A percentile compares a stretch with the other conserved stretches of the same genome.
These are phyloP conservation scores for Luffa acutangula DNA, from an alignment of 306 rosid species.

Conservation along the genomic window DNA sequence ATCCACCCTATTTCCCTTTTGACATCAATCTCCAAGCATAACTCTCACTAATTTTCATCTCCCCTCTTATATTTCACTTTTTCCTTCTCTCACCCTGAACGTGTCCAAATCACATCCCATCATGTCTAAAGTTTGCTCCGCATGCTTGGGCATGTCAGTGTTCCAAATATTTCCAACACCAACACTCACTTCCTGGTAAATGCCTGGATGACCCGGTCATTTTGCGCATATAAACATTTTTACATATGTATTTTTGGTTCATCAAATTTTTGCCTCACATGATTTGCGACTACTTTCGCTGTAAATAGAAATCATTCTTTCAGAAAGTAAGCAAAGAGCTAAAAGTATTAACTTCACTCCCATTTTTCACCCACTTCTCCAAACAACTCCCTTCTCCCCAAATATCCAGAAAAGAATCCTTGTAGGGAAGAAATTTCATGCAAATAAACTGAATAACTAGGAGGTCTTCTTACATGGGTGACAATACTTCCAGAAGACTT, in stretches of 20 bases:
- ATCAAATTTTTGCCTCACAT: not conserved
- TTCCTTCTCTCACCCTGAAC: not conserved
- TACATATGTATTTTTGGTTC: not conserved
- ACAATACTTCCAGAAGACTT: not conserved
- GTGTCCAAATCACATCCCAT: not conserved
- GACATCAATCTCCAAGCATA: not conserved
- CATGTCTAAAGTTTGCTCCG: not conserved
- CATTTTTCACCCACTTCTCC: not conserved
- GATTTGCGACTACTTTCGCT: not conserved
- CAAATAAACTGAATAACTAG: not conserved
- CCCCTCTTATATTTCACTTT: not conserved
- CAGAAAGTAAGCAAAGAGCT: not conserved
- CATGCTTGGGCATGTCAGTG: not conserved
- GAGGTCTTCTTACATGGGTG: not conserved
- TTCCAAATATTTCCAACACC: conserved; percentile 1
- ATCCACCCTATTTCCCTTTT: not conserved
- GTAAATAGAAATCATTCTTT: not conserved
- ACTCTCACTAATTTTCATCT: not conserved
- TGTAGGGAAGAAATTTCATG: not conserved
- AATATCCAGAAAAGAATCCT: not conserved
- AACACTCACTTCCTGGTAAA: not conserved
- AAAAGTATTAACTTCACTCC: not conserved
- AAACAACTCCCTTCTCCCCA: not conserved
- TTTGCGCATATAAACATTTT: not conserved
- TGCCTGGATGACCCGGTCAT: not conserved